Percentiles rank a stretch among this genome's conserved stretches.
Evolutionary conservation across 2,329 filamentous ascomycete genomes (phyloP).

Genomic region (Neofusicoccum laricinum): DNA sequence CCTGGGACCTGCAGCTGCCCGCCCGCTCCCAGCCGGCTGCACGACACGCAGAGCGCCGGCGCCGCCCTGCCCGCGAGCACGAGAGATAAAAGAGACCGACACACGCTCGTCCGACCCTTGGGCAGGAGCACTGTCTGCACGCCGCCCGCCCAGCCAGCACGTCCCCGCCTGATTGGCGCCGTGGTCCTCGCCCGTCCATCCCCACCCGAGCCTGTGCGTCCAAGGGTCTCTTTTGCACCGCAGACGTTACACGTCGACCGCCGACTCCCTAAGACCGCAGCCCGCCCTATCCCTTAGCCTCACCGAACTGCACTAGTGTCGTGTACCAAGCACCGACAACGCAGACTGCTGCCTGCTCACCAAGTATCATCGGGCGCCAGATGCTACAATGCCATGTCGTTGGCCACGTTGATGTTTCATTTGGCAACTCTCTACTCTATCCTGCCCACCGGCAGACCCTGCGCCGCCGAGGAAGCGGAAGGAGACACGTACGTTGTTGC

Average conservation of each 20-base stretch:
- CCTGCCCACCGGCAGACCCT: background rate
- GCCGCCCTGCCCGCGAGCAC: too few relatives aligned
- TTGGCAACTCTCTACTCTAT: background rate
- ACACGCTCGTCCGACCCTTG: background rate
- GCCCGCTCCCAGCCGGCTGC: background rate
- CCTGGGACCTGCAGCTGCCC: constrained; percentile 8
- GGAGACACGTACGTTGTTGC: constrained; percentile 8
- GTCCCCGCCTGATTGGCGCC: background rate
- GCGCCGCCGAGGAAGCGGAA: constrained; percentile 3
- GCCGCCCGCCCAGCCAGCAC: background rate
- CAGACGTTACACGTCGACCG: background rate
- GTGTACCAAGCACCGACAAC: background rate
- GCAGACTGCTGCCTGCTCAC: background rate
- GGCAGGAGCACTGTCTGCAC: background rate
- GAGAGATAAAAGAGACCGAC: background rate
- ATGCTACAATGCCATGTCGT: background rate
- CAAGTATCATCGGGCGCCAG: background rate
- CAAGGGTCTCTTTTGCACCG: too few relatives aligned
- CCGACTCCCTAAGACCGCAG: background rate
- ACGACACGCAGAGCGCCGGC: background rate
- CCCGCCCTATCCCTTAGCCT: background rate
- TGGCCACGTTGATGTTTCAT: constrained; percentile 4
- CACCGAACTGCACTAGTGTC: background rate
- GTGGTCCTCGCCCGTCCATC: background rate
- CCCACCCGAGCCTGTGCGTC: background rate